These are phyloP conservation scores for Candida easanensis DNA, from an alignment of 805 yeast genomes.

Conservation along the genomic window DNA sequence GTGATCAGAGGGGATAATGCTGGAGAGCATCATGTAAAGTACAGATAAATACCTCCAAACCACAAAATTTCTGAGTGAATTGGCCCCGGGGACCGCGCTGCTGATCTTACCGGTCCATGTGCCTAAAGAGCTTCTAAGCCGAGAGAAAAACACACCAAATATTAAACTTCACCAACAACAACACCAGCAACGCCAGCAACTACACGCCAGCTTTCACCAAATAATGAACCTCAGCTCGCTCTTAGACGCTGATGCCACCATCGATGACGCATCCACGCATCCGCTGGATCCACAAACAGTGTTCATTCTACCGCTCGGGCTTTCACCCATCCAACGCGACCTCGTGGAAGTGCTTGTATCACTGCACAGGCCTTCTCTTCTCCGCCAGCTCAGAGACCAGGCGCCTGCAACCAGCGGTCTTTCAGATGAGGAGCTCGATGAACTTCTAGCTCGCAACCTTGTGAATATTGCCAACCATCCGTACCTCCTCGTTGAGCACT, in stretches of 20 bases:
- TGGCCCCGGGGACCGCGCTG: too few relatives aligned
- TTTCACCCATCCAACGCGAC: constrained; percentile 42
- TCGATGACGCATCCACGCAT: background rate
- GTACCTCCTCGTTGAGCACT: constrained; percentile 70
- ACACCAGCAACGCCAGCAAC: constrained; percentile 23
- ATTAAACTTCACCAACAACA: background rate
- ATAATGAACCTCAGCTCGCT: constrained; percentile 16
- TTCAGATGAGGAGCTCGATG: constrained; percentile 33
- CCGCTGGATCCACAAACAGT: constrained; percentile 4
- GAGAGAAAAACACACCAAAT: background rate
- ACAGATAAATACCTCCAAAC: too few relatives aligned
- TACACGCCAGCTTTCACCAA: background rate
- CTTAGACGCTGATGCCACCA: constrained; percentile 9
- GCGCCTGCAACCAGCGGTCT: background rate
- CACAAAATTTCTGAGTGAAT: too few relatives aligned
- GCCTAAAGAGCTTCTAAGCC: too few relatives aligned
- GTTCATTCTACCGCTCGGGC: constrained; percentile 39
- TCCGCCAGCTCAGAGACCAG: constrained; percentile 17
- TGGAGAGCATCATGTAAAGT: too few relatives aligned
- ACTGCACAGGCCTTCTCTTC: constrained; percentile 37
- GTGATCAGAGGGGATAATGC: too few relatives aligned
- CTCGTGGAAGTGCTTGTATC: constrained; percentile 41
- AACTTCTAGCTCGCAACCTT: constrained; percentile 44
- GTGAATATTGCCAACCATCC: constrained; percentile 62
- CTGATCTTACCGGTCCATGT: too few relatives aligned